Base-by-base conservation (phyloP, 495 filamentous ascomycete species). In the Amphirosellinia nigrospora region DNA sequence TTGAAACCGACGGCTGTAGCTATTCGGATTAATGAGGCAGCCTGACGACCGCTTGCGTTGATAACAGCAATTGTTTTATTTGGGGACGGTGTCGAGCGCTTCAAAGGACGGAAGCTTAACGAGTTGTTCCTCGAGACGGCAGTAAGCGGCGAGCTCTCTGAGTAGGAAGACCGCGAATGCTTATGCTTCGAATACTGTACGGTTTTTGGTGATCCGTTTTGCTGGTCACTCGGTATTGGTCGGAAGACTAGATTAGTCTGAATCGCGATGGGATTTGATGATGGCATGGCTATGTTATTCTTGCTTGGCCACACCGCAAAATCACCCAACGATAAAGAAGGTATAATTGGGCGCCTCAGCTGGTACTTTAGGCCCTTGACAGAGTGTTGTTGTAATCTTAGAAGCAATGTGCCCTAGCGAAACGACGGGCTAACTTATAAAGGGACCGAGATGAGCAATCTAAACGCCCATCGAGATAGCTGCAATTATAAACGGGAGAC, bases 41-140 rank as follows among this genome's bases (percentile, higher is more conserved):
- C 93, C 85, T 98, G 95, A 70, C 95, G 90, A 69, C 95, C 95
- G 71, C 91, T 92, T 79, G 91, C 90, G 81, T 98, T 98, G 78
- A 97, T 94, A 75, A 96, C 90, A 73, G 93, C 94, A 73, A 97
- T 93, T 58, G 90, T 94, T 82, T 94, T 92, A 74, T 86, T 80
- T 48, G 87, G 84, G 66, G 86, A 84, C 59, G 83, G 83, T 72
- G 82, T 84, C 38, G 81, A 77, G 66, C 86, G 79, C 73, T 88
- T 88, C 15, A 82, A 72, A 4, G 86, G 86, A 21, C 86, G 84
- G 71, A 84, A 83, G 8, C 74, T 83, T 63, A 84, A 63, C 16
- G 81, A 84, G 70, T 84, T 84, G 66, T 84, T 84, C 69, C 84
- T 78, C 0, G 84, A 85, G 28, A 79, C 74, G 36, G 76, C 72